phyloP scores from a whole-genome alignment of 2,329 filamentous ascomycete genomes.

The Chaetomiaceae sp. region DNA sequence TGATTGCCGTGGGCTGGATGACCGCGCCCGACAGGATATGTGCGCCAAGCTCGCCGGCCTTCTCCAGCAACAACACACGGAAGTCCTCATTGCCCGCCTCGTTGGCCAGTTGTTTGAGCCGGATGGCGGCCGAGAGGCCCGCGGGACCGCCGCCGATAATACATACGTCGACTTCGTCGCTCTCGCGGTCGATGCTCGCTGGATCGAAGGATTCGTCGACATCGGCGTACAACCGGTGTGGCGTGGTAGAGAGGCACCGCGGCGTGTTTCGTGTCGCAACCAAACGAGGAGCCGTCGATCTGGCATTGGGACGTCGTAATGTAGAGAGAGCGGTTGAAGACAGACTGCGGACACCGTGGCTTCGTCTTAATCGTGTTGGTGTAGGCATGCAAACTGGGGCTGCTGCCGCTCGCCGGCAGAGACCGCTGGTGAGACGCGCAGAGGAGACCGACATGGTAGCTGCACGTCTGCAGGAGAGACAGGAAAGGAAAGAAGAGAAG shows the following conservation, averaged over 20 bases:
- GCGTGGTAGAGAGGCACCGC: slow-evolving; percentile 20
- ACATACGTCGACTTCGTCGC: slow-evolving; percentile 90
- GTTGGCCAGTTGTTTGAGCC: slow-evolving; percentile 90
- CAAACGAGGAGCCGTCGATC: slow-evolving; percentile 3
- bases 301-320: slow-evolving; percentile 13
- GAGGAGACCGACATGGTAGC: slow-evolving; percentile 26
- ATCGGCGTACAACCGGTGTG: slow-evolving; percentile 20
- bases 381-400: slow-evolving; percentile 5
- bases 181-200: slow-evolving; percentile 69
- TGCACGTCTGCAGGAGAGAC: slow-evolving; percentile 2
- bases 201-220: slow-evolving; percentile 59
- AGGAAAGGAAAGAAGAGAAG: no score
- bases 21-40: slow-evolving; percentile 96
- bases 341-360: slow-evolving; percentile 12
- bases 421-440: slow-evolving; percentile 24
- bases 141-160: slow-evolving; percentile 96
- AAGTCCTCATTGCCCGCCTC: slow-evolving; percentile 95
- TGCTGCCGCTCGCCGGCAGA: slow-evolving; percentile 22
- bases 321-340: slow-evolving; percentile 13
- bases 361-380: slow-evolving; percentile 8
- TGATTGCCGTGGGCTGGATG: slow-evolving; percentile 78
- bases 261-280: background rate
- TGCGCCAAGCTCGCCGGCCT: slow-evolving; percentile 88
- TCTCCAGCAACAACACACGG: slow-evolving; percentile 85
- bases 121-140: slow-evolving; percentile 86